Evolutionary conservation across 495 filamentous ascomycete genomes (phyloP), one percentile per base, ranked within the genome.

Genomic region (Evernia prunastri): DNA sequence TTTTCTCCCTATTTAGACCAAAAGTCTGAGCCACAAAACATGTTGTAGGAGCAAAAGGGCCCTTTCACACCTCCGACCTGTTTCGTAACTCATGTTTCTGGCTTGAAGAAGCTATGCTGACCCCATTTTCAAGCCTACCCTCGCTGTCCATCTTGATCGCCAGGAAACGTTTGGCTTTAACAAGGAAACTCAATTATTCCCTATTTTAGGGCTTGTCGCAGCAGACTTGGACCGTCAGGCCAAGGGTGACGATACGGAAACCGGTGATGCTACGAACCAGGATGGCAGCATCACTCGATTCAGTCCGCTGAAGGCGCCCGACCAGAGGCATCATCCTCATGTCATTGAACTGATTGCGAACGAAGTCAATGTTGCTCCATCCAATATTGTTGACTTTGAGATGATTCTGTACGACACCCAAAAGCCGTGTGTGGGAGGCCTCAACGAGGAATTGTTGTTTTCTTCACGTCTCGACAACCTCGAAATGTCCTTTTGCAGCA

Each of bases 401-500:
- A 83, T 97, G 74, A 85, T 96, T 25, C 85, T 97, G 33, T 99
- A 96, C 75, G 94, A 97, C 72, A 96, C 92, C 5, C 95, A 97
- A 67, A 87, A 91, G 72, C 81, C 92, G 13, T 89, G 86, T 71
- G 83, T 97, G 20, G 95, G 95, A 63, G 94, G 94, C 27, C 73
- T 99, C 61, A 88, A 90, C 71, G 87, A 96, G 69, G 94, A 99
- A 75, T 86, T 99, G 68, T 92, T 97, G 73, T 96, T 90, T 77
- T 96, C 92, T 11, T 83, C 90, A 37, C 87, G 94, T 31, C 82
- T 99, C 59, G 94, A 99, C 76, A 97, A 99, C 73, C 80, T 97
- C 29, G 87, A 87, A 74, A 96, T 96, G 91, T 91, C 92, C 23
- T 97, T 89, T 79, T 97, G 94, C 76, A 86, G 86, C 68, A 83